Conservation (phyloP, 805 yeast species). For the Yamadazyma olivae region DNA sequence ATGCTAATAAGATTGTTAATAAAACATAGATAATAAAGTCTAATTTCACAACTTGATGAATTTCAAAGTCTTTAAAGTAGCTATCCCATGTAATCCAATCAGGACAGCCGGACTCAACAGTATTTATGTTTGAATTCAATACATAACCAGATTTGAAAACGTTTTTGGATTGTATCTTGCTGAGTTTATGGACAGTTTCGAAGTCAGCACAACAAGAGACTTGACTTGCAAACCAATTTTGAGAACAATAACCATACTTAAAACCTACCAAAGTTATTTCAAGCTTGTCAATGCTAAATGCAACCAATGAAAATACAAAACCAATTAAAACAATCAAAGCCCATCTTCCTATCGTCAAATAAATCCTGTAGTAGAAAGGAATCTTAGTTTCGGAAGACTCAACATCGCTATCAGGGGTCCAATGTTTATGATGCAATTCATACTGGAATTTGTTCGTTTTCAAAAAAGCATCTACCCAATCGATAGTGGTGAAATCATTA, state of each 20-base stretch:
- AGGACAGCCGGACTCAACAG: conserved; percentile 23
- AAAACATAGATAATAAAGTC: conserved; percentile 36
- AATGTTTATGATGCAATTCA: conserved; percentile 30
- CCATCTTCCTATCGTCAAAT: conserved; percentile 47
- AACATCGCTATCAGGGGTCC: conserved; percentile 8
- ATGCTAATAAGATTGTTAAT: conserved; percentile 42
- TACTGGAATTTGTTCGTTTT: conserved; percentile 41
- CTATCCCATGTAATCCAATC: conserved; percentile 48
- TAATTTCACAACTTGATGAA: conserved; percentile 11
- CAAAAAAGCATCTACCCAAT: conserved; percentile 53
- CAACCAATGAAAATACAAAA: conserved; percentile 45
- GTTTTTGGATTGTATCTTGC: conserved; percentile 11
- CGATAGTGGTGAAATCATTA: conserved; percentile 61
- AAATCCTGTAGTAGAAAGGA: conserved; percentile 21
- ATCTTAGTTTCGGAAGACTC: conserved; percentile 9
- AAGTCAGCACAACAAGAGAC: conserved; percentile 36
- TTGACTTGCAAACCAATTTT: conserved; percentile 43
- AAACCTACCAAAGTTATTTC: conserved; percentile 49
- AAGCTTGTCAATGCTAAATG: conserved; percentile 45
- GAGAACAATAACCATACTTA: conserved; percentile 49
- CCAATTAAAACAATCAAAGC: conserved; percentile 45
- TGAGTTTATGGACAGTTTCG: not conserved
- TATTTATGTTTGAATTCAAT: too few species aligned
- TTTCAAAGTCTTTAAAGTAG: conserved; percentile 15
- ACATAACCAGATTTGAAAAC: conserved; percentile 21